These are phyloP conservation scores for Nasturtium officinale DNA, from an alignment of 345 rosid species.

Conservation along the genomic window DNA sequence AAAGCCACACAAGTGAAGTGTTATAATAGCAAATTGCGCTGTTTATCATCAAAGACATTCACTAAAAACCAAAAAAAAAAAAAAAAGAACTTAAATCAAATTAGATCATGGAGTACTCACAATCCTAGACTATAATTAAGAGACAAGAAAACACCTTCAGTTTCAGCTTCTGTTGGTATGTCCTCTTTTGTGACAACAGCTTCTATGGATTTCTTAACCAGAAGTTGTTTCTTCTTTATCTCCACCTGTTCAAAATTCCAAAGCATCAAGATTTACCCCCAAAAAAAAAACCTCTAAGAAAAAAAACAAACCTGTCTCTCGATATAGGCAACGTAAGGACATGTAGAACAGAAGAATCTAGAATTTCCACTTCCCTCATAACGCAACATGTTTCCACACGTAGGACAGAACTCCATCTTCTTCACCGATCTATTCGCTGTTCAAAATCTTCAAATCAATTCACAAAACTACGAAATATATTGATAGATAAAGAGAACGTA, in stretches of 20 bases:
- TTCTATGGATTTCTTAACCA: slow-evolving; percentile 36
- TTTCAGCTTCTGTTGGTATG: slow-evolving; percentile 35
- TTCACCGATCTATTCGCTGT: neutral
- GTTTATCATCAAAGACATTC: neutral
- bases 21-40: neutral
- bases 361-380: slow-evolving; percentile 22
- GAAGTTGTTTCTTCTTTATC: slow-evolving; percentile 40
- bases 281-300: neutral
- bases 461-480: neutral
- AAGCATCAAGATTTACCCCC: neutral
- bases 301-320: slow-evolving; percentile 23
- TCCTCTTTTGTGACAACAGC: slow-evolving; percentile 33
- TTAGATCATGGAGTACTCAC: neutral
- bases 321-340: slow-evolving; percentile 39
- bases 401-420: slow-evolving; percentile 46
- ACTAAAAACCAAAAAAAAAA: too few species aligned
- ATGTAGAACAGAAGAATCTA: slow-evolving; percentile 38
- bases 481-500: neutral
- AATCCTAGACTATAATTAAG: neutral
- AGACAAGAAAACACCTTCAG: slow-evolving; percentile 29
- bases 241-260: slow-evolving; percentile 33
- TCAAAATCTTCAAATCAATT: neutral
- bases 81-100: too few species aligned
- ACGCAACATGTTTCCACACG: slow-evolving; percentile 39
- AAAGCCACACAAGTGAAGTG: neutral